A percentile compares a stretch with the other conserved stretches of the same genome.
Evolutionary conservation across 1,139 yeast species (phyloP).

Genomic region (Pichia sp.): DNA sequence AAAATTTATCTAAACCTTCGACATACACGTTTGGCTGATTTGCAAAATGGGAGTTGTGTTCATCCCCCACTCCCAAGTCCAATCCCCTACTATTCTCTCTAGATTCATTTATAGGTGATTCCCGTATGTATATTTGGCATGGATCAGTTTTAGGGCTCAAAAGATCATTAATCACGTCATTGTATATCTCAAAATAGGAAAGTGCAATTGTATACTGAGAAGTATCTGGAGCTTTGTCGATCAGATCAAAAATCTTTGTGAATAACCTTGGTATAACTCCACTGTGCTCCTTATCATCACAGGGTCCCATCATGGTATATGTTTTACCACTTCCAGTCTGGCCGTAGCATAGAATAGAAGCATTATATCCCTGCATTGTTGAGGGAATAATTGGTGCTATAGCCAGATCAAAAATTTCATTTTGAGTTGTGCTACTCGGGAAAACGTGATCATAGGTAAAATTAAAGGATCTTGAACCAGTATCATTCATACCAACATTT

Average conservation of each 20-base stretch:
- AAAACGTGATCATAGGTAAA: constrained; percentile 72
- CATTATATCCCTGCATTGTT: constrained; percentile 75
- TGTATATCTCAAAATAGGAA: constrained; percentile 76
- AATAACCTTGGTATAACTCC: constrained; percentile 78
- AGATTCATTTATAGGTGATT: constrained; percentile 39
- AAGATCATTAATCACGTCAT: constrained; percentile 72
- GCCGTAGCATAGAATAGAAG: constrained; percentile 83
- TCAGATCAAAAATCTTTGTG: constrained; percentile 47
- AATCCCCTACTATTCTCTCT: not conserved
- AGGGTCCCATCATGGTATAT: constrained; percentile 76
- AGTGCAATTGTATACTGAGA: constrained; percentile 64
- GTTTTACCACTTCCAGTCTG: constrained; percentile 90
- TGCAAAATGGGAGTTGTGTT: constrained; percentile 34
- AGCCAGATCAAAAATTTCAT: constrained; percentile 60
- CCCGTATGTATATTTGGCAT: constrained; percentile 50
- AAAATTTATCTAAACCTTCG: constrained; percentile 59
- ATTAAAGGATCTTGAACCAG: not conserved
- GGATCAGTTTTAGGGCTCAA: constrained; percentile 35
- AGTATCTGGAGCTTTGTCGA: constrained; percentile 50
- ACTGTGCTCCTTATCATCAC: constrained; percentile 36
- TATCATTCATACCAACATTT: not conserved
- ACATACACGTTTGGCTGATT: constrained; percentile 51
- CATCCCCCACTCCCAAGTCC: not conserved
- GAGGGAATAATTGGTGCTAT: constrained; percentile 60
- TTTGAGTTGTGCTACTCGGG: constrained; percentile 46